Evolutionary conservation across 108 stramenopile genomes (phyloP), one percentile per base, ranked within the genome.

Genomic region (Mediolabrus comicus): DNA sequence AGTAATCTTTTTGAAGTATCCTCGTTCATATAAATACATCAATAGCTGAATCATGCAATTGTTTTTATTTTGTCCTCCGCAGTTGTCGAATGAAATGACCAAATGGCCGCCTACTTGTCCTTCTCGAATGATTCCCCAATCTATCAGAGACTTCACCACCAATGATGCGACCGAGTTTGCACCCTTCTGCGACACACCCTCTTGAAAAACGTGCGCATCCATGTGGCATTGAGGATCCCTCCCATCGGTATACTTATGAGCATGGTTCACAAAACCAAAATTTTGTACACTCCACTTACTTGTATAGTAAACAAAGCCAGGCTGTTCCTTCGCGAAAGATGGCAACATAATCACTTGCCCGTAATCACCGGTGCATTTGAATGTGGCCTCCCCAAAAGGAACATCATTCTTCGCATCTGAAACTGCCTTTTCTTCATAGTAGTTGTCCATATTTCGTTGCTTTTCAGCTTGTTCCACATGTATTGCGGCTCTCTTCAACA

Each of bases 51-150:
- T 12, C 2, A 75, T 39, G 11, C 58, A 68, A 24, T 75, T 75
- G 59, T 75, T 75, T 41, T 75, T 69, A 33, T 69, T 75, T 43
- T 75, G 67, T n/a, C 74, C 74, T 0, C 22, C 34, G 43, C 67
- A 75, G 25, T 69, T 75, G 25, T 75, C 67, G 13, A 35, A 65
- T 26, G 53, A 19, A 22, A 67, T 51, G 28, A 27, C 55, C 16
- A 67, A 28, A 14, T 67, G 36, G 10, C 35, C 35, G 12, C 63
- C 71, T 31, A n/a, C 19, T 8, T 24, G n/a, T 24, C 46, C 41
- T 3, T 75, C 74, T 12, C 27, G n/a, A 3, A 75, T n/a, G 34
- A 75, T 3, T 35, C 34, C 41, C 12, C 31, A 3, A 6, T 12
- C 14, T 28, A 7, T 3, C 36, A 67, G 41, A 13, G 61, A 58